A percentile compares a stretch with the other conserved stretches of the same genome.
These are phyloP conservation scores for Fusarium goolgardi DNA, from an alignment of 2,329 filamentous ascomycete genomes.

Conservation along the genomic window DNA sequence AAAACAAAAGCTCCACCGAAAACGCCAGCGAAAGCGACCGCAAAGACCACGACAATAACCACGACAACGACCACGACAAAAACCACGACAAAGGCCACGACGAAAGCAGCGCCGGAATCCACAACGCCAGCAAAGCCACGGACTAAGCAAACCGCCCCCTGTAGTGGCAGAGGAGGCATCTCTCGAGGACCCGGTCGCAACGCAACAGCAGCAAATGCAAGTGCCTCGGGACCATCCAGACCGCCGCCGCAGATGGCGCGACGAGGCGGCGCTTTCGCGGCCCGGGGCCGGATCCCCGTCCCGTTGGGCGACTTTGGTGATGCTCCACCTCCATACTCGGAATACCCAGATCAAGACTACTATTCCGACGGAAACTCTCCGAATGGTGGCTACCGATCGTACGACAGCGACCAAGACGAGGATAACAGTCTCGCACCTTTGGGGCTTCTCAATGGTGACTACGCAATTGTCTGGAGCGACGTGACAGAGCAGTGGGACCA, in stretches of 20 bases:
- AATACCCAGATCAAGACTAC: constrained; percentile 13
- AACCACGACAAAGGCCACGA: constrained; percentile 1
- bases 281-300: constrained; percentile 41
- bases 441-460: constrained; percentile 59
- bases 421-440: constrained; percentile 37
- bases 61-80: not conserved
- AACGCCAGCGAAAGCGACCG: not conserved
- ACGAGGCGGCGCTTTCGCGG: constrained; percentile 42
- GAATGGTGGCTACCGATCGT: too few species aligned
- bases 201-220: not conserved
- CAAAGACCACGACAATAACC: constrained; percentile 12
- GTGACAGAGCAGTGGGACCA: constrained; percentile 46
- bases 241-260: constrained; percentile 42
- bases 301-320: constrained; percentile 2
- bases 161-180: constrained; percentile 21
- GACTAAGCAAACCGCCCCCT: constrained; percentile 26
- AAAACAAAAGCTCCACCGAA: not conserved
- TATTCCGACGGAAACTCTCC: constrained; percentile 7
- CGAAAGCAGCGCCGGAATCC: not conserved
- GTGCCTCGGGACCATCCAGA: constrained; percentile 1
- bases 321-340: constrained; percentile 38
- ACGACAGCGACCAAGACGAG: constrained; percentile 18
- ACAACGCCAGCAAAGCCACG: constrained; percentile 4
- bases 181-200: constrained; percentile 20
- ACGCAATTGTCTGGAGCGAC: constrained; percentile 51